A percentile compares a stretch with the other conserved stretches of the same genome.
Evolutionary conservation across 768 basidiomycete genomes (phyloP).

Genomic region (Serendipita vermifera): DNA sequence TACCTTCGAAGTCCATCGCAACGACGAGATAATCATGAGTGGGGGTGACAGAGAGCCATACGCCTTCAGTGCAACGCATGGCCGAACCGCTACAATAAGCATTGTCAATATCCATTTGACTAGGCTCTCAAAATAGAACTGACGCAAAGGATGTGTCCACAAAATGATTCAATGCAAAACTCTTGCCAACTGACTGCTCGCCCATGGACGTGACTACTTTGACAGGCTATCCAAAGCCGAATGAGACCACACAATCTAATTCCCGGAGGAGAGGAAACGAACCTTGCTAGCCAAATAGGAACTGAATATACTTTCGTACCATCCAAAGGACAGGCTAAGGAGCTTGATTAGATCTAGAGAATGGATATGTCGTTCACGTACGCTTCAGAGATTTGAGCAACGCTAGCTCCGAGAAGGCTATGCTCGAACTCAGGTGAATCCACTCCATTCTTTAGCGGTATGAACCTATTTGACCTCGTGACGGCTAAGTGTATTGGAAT

Average conservation of each 20-base stretch:
- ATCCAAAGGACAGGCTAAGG: conserved; percentile 38
- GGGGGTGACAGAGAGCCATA: conserved; percentile 49
- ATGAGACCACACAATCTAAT: no score
- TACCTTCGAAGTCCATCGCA: conserved; percentile 53
- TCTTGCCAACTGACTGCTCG: conserved; percentile 54
- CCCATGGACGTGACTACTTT: no score
- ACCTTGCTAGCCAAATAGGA: conserved; percentile 56
- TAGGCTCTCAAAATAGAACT: conserved; percentile 41
- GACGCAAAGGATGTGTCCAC: conserved; percentile 50
- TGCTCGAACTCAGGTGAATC: conserved; percentile 39
- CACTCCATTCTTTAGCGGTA: conserved; percentile 48
- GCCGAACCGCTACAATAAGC: conserved; percentile 25
- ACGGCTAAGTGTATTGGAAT: conserved; percentile 54
- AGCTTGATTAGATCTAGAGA: neutral
- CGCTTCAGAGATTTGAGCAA: conserved; percentile 41
- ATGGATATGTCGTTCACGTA: neutral
- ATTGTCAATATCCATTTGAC: neutral
- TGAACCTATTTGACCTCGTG: conserved; percentile 44
- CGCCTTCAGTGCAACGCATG: conserved; percentile 16
- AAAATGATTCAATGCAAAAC: conserved; percentile 45
- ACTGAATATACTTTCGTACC: conserved; percentile 52
- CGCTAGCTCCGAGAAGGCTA: conserved; percentile 44
- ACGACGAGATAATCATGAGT: conserved; percentile 42
- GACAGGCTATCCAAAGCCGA: no score
- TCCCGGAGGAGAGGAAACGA: no score